Base-by-base conservation (phyloP, 2,329 filamentous ascomycete species). In the Rhinocladiella similis region DNA sequence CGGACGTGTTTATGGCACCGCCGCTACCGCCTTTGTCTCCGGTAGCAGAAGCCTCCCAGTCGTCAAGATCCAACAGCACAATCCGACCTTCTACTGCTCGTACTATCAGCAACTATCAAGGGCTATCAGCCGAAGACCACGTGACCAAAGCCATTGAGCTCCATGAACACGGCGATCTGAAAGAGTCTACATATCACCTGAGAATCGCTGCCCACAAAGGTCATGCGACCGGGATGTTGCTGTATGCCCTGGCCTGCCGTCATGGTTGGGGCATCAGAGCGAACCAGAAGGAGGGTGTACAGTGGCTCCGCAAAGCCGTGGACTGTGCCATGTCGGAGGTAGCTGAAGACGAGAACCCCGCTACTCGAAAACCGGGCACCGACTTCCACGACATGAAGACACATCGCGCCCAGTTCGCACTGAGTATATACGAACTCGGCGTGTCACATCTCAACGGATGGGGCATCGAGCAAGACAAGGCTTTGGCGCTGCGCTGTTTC, bases 391-490 rank as follows among this genome's bases (percentile, higher is more conserved):
- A 93, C 70, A 84, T 84, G 64, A 94, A 92, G 72, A 88, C 90
- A 5, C 87, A 91, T 61, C 91, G 91, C 68, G 92, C 92, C 10
- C 93, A 97, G 68, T 96, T 97, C 71, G 94, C 93, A 0, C 80
- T 97, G 43, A 94, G 91, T 66, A 92, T 97, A 52, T 99, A 99
- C 66, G 94, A 99, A 75, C 80, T 99, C 20, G 94, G 94, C 3
- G 91, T 97, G 22, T 96, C 91, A 69, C 93, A 97, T 70, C 91
- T 97, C 85, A 97, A 99, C 66, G 94, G 94, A 4, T 99, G 94
- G 94, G 94, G 94, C 14, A 95, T 96, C 38, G 86, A 93, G 65
- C 91, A 96, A 73, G 94, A 99, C 70, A 96, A 94, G 71, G 76
- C 83, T 4, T 81, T 97, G 57, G 94, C 91, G 0, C 74, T 99